These are phyloP conservation scores for Aureobasidium sp. DNA, from an alignment of 2,329 filamentous ascomycete genomes.

Conservation along the genomic window DNA sequence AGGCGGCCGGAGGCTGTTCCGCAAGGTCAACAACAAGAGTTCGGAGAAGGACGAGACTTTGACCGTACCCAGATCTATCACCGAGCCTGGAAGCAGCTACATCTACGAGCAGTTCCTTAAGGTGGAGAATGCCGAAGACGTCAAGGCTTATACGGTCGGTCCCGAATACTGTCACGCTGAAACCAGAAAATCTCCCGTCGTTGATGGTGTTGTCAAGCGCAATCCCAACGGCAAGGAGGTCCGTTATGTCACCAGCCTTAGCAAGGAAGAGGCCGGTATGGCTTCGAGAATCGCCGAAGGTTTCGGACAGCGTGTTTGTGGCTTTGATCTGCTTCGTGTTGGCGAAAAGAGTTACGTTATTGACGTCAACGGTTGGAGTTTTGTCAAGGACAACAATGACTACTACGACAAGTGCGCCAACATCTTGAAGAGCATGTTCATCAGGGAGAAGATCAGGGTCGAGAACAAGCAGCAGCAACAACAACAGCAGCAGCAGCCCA, in stretches of 20 bases:
- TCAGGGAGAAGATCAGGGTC: conserved; percentile 65
- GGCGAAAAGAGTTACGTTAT: conserved; percentile 92
- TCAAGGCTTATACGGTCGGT: conserved; percentile 97
- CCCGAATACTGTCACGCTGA: conserved; percentile 91
- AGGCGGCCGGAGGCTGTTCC: conserved; percentile 84
- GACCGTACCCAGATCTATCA: conserved; percentile 69
- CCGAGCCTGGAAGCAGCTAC: conserved; percentile 75
- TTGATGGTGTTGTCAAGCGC: conserved; percentile 88
- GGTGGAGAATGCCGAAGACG: conserved; percentile 94
- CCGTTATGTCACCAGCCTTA: conserved; percentile 84
- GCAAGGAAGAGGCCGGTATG: conserved; percentile 71
- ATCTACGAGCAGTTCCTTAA: conserved; percentile 96
- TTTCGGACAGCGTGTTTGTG: conserved; percentile 92
- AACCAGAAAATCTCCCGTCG: conserved; percentile 92
- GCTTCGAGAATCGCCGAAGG: conserved; percentile 83
- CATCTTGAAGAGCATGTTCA: conserved; percentile 82
- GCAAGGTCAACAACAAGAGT: conserved; percentile 98
- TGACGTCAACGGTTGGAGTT: conserved; percentile 98
- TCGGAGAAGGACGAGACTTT: conserved; percentile 84
- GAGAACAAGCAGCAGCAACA: conserved; percentile 30
- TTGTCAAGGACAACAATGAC: conserved; percentile 98
- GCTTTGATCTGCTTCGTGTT: conserved; percentile 86
- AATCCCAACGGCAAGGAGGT: conserved; percentile 98
- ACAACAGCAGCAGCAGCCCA: conserved; percentile 17
- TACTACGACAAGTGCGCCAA: conserved; percentile 90